Percentiles rank a stretch among this genome's conserved stretches.
Conservation (phyloP, 805 yeast species). For the Grigorovia yakushimaensis region DNA sequence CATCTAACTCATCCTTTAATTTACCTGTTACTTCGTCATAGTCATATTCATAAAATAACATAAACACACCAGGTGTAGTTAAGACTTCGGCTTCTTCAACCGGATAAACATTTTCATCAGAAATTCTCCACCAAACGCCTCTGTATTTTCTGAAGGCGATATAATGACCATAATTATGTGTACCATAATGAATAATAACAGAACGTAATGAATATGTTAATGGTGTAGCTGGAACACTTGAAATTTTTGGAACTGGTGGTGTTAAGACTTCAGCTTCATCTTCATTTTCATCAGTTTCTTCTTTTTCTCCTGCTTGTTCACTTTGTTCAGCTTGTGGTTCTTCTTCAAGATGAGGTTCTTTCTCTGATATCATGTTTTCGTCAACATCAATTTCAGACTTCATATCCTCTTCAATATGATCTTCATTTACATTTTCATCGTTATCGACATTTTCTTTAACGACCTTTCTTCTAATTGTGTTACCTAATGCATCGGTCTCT, state of each 20-base stretch:
- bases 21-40: constrained; percentile 27
- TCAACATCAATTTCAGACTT: constrained; percentile 9
- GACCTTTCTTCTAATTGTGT: constrained; percentile 18
- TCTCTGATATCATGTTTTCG: constrained; percentile 8
- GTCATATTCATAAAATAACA: constrained; percentile 76
- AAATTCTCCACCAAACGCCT: constrained; percentile 91
- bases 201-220: constrained; percentile 67
- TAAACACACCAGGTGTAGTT: constrained; percentile 76
- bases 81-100: constrained; percentile 76
- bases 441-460: constrained; percentile 8
- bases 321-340: constrained; percentile 12
- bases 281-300: constrained; percentile 8
- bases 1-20: constrained; percentile 22
- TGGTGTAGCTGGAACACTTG: constrained; percentile 30
- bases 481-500: constrained; percentile 27
- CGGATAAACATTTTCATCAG: constrained; percentile 79
- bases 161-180: constrained; percentile 96
- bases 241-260: constrained; percentile 5
- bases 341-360: constrained; percentile 6
- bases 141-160: constrained; percentile 74
- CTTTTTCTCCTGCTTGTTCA: constrained; percentile 7
- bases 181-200: constrained; percentile 86
- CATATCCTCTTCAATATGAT: constrained; percentile 4
- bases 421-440: constrained; percentile 2
- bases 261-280: constrained; percentile 5